Conservation (phyloP, 257 asterid genomes). For the Avicennia marina region DNA sequence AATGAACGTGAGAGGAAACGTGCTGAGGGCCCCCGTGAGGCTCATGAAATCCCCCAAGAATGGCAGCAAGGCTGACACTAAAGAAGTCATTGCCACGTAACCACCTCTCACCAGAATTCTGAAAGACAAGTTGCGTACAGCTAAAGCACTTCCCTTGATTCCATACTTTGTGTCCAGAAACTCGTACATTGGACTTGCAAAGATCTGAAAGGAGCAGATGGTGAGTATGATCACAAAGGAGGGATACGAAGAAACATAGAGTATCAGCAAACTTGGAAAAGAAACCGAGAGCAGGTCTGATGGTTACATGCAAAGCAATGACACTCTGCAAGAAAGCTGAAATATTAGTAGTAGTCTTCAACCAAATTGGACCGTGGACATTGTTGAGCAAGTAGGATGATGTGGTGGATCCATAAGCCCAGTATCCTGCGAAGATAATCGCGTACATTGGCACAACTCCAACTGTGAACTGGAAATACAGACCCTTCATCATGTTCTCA, state of each 20-base stretch:
- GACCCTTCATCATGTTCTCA: slow-evolving; percentile 79
- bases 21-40: slow-evolving; percentile 89
- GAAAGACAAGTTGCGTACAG: slow-evolving; percentile 60
- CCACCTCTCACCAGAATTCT: slow-evolving; percentile 75
- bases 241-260: too few relatives aligned
- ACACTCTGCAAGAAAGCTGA: slow-evolving; percentile 77
- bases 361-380: slow-evolving; percentile 75
- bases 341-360: slow-evolving; percentile 63
- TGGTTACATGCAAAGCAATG: slow-evolving; percentile 58
- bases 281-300: background rate
- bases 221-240: too few relatives aligned
- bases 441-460: slow-evolving; percentile 89
- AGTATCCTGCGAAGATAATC: slow-evolving; percentile 70
- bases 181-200: slow-evolving; percentile 96
- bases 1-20: slow-evolving; percentile 86
- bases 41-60: slow-evolving; percentile 96
- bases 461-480: slow-evolving; percentile 73
- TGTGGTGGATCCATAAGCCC: slow-evolving; percentile 80
- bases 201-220: slow-evolving; percentile 58
- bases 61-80: slow-evolving; percentile 78
- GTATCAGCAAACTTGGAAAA: too few relatives aligned
- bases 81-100: slow-evolving; percentile 55
- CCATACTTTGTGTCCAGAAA: slow-evolving; percentile 67
- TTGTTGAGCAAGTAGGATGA: slow-evolving; percentile 77
- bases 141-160: slow-evolving; percentile 60